A percentile compares a stretch with the other conserved stretches of the same genome.
These are phyloP conservation scores for Metschnikowia noctiluminum DNA, from an alignment of 805 yeast genomes.

Conservation along the genomic window DNA sequence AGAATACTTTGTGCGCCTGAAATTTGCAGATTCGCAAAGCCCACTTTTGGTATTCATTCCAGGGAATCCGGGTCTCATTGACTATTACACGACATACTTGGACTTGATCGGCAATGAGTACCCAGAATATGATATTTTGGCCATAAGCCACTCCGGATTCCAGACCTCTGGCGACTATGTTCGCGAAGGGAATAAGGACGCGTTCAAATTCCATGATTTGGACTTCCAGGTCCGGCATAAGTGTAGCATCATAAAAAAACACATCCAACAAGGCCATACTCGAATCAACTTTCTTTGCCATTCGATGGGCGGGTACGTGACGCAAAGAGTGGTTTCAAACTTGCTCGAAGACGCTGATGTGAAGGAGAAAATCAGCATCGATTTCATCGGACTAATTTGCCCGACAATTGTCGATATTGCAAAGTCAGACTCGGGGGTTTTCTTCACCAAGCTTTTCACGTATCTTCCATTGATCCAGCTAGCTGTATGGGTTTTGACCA, in stretches of 20 bases:
- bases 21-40: slow-evolving; percentile 18
- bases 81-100: slow-evolving; percentile 58
- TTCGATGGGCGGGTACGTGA: slow-evolving; percentile 67
- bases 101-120: slow-evolving; percentile 35
- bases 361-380: slow-evolving; percentile 26
- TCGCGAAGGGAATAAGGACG: slow-evolving; percentile 11
- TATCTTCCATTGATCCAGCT: slow-evolving; percentile 28
- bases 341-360: slow-evolving; percentile 24
- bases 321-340: slow-evolving; percentile 47
- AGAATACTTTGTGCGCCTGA: slow-evolving; percentile 18
- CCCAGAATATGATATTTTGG: slow-evolving; percentile 50
- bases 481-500: slow-evolving; percentile 24
- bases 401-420: slow-evolving; percentile 69
- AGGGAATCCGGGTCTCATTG: slow-evolving; percentile 74
- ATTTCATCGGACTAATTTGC: slow-evolving; percentile 57
- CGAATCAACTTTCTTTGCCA: slow-evolving; percentile 58
- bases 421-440: slow-evolving; percentile 33
- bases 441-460: slow-evolving; percentile 23
- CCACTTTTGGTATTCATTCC: slow-evolving; percentile 58
- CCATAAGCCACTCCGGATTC: slow-evolving; percentile 66
- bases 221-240: slow-evolving; percentile 61
- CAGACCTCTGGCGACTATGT: slow-evolving; percentile 30
- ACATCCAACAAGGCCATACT: slow-evolving; percentile 17
- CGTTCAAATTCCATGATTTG: slow-evolving; percentile 34
- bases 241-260: slow-evolving; percentile 42